These are phyloP conservation scores for Arachis hypogaea DNA, from an alignment of 306 rosid genomes.

Conservation along the genomic window DNA sequence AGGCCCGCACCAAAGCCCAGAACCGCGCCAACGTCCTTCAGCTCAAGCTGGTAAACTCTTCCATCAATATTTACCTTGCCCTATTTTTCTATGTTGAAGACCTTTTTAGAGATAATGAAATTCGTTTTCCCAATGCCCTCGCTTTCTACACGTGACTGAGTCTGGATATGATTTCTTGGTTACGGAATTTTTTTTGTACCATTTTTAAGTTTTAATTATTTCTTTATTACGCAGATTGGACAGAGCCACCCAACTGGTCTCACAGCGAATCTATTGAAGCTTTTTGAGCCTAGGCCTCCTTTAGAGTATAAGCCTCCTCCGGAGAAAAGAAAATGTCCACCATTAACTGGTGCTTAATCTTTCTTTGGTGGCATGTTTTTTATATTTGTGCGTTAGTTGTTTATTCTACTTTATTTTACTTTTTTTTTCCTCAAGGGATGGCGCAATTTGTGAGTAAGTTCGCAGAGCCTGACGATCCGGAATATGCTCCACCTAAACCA, in stretches of 20 bases:
- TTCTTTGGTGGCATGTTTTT: constrained; percentile 4
- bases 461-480: constrained; percentile 83
- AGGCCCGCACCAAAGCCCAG: constrained; percentile 97
- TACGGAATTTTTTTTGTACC: background rate
- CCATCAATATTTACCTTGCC: background rate
- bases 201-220: background rate
- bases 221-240: constrained; percentile 69
- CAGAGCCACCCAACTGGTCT: constrained; percentile 99
- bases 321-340: constrained; percentile 90
- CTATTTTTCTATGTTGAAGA: too few relatives aligned
- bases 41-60: constrained; percentile 75
- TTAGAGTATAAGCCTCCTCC: constrained; percentile 96
- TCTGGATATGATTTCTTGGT: background rate
- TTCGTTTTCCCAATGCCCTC: background rate
- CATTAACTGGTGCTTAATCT: constrained; percentile 63
- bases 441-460: constrained; percentile 85
- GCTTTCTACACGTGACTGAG: background rate
- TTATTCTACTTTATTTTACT: background rate
- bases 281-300: constrained; percentile 98
- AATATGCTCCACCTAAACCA: constrained; percentile 74
- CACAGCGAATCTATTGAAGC: constrained; percentile 82
- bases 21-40: constrained; percentile 97
- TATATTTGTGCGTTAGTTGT: background rate
- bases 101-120: background rate
- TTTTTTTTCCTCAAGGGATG: constrained; percentile 59